Conservation (phyloP, 345 rosid species). For the Lumnitzera racemosa region DNA sequence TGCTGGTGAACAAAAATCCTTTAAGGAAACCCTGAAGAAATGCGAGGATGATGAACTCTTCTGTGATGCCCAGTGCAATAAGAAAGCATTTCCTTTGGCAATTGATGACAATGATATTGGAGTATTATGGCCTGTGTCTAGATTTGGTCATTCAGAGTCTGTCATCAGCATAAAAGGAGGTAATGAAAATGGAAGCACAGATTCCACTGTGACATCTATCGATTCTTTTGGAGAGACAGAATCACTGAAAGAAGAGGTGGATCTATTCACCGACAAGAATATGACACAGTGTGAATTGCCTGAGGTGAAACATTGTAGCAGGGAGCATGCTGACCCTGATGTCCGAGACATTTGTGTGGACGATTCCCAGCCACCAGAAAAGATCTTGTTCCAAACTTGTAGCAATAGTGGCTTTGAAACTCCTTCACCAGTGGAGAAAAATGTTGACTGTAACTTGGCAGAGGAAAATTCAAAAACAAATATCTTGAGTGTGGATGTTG, state of each 20-base stretch:
- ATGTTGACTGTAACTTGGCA: neutral
- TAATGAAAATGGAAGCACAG: constrained; percentile 19
- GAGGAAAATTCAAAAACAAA: neutral
- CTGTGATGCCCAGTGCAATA: constrained; percentile 17
- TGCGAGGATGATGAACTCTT: constrained; percentile 3
- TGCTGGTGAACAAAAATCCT: neutral
- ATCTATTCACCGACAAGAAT: constrained; percentile 52
- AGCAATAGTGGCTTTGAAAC: neutral
- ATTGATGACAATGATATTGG: constrained; percentile 7
- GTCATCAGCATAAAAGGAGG: constrained; percentile 10
- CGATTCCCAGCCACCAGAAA: constrained; percentile 54
- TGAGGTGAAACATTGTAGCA: constrained; percentile 56
- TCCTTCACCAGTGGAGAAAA: constrained; percentile 4
- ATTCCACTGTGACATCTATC: constrained; percentile 4
- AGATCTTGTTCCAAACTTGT: constrained; percentile 33
- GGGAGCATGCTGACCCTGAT: constrained; percentile 43
- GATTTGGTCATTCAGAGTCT: constrained; percentile 15
- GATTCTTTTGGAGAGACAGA: constrained; percentile 15
- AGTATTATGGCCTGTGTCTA: constrained; percentile 19
- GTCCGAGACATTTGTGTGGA: constrained; percentile 78
- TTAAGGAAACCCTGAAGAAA: neutral
- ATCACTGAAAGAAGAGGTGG: constrained; percentile 22
- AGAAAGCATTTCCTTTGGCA: constrained; percentile 14
- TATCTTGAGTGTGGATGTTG: neutral
- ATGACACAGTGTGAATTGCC: constrained; percentile 49